Evolutionary conservation across 2,329 filamentous ascomycete genomes (phyloP), one percentile per base, ranked within the genome.

Genomic region (Dactylonectria macrodidyma): DNA sequence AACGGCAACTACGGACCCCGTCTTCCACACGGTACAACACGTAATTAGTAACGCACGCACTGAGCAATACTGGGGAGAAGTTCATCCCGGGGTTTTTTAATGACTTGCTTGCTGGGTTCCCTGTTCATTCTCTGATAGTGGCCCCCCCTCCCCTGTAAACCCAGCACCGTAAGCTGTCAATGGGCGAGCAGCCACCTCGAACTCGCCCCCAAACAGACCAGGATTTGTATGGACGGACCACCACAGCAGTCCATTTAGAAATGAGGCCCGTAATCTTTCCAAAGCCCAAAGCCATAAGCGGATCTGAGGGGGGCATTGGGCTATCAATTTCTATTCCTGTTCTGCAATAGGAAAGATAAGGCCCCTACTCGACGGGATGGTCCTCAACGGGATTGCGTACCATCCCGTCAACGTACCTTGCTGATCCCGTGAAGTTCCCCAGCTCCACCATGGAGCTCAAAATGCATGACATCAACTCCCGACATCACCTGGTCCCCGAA

Each of bases 151-250:
- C 57, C 63, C 63, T 46, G 22, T 36, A 22, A 51, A 33, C 52
- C 52, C 62, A 51, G 38, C 57, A 52, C 63, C 63, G 51, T 66
- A 66, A 58, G 61, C 57, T 61, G 34, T 34, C 24, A 52, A 52
- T 52, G 48, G 48, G 34, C 26, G 14, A 46, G 44, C 50, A 52
- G n/a, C 57, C 63, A 58, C 22, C 52, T 38, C 44, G 34, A 50
- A 33, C 59, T 41, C 48, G 44, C 26, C 41, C 46, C 46, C 52
- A 54, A 50, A 30, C 19, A 19, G n/a, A 36, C 38, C 16, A 38
- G 57, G 46, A 60, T 54, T 22, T 30, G 30, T 54, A 48, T 36
- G 22, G 38, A 34, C 30, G 30, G 50, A 16, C 30, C 50, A 34
- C 16, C 16, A 2, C 19, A 48, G 47, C 11, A 22, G n/a, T 38